Evolutionary conservation across 768 basidiomycete genomes (phyloP).

Genomic region (Termitomyces sp.): DNA sequence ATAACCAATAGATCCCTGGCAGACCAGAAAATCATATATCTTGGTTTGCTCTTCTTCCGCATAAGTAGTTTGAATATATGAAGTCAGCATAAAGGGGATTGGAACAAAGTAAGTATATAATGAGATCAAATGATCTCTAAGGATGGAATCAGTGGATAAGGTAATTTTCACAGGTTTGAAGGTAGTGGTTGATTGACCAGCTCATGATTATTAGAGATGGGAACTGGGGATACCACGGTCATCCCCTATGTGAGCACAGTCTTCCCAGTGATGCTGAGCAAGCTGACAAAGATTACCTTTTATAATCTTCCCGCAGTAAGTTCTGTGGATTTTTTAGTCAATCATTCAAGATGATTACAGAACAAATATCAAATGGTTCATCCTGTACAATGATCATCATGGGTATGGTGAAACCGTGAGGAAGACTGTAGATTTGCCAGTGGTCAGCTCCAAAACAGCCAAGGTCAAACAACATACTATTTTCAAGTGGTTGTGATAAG

Average conservation of each 20-base stretch:
- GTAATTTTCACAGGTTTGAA: not conserved
- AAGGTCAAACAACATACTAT: slow-evolving; percentile 29
- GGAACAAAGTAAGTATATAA: not conserved
- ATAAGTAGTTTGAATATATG: not conserved
- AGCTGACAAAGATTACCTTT: slow-evolving; percentile 48
- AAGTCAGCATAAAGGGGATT: not conserved
- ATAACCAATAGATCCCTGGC: no score
- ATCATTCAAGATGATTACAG: not conserved
- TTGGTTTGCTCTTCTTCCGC: not conserved
- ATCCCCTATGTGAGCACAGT: slow-evolving; percentile 20
- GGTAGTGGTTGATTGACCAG: not conserved
- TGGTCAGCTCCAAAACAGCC: not conserved
- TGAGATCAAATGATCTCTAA: not conserved
- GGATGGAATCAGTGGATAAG: not conserved
- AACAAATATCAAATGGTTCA: slow-evolving; percentile 39
- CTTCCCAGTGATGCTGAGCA: slow-evolving; percentile 42
- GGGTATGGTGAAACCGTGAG: slow-evolving; percentile 51
- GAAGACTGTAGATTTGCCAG: slow-evolving; percentile 32
- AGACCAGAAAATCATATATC: not conserved
- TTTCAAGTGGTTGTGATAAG: slow-evolving; percentile 42
- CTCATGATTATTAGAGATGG: not conserved
- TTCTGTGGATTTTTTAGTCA: slow-evolving; percentile 28
- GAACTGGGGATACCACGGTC: not conserved
- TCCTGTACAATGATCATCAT: slow-evolving; percentile 49
- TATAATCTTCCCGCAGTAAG: slow-evolving; percentile 55